Evolutionary conservation across 164 flowering plant species (phyloP).

Genomic region (Sextonia rubra): DNA sequence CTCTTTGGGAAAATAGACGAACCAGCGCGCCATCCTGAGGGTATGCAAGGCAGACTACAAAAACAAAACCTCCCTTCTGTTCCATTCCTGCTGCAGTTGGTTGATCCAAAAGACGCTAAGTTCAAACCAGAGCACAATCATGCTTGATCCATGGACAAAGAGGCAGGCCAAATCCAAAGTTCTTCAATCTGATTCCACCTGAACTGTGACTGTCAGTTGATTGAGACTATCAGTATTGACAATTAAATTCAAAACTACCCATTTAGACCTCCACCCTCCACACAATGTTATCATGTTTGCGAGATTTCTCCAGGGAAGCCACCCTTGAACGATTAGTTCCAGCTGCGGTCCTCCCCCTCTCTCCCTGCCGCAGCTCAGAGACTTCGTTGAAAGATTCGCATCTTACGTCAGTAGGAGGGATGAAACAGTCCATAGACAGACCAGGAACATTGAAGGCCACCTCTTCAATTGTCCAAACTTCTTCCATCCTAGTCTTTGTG

Average conservation of each 20-base stretch:
- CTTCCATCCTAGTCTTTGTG: slow-evolving; percentile 81
- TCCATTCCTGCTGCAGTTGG: background rate
- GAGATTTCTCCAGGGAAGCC: slow-evolving; percentile 13
- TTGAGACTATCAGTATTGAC: slow-evolving; percentile 55
- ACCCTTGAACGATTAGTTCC: slow-evolving; percentile 34
- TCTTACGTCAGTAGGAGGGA: slow-evolving; percentile 45
- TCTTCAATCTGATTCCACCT: slow-evolving; percentile 1
- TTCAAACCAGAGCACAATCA: background rate
- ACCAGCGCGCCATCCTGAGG: background rate
- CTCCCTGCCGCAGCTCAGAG: slow-evolving; percentile 15
- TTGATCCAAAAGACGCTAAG: background rate
- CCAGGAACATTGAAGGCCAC: slow-evolving; percentile 78
- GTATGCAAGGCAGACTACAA: background rate
- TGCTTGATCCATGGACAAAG: background rate
- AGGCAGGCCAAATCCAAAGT: background rate
- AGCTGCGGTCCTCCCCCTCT: slow-evolving; percentile 7
- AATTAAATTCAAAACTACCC: slow-evolving; percentile 28
- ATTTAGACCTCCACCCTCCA: slow-evolving; percentile 65
- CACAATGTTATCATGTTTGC: slow-evolving; percentile 32
- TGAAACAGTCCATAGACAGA: slow-evolving; percentile 68
- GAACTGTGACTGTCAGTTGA: slow-evolving; percentile 34
- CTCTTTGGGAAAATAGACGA: background rate
- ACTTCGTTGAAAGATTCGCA: slow-evolving; percentile 13
- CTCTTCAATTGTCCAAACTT: slow-evolving; percentile 79
- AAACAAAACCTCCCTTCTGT: background rate